Evolutionary conservation across 31 red algal genomes (phyloP).

Genomic region (Odonthalia washingtoniensis): DNA sequence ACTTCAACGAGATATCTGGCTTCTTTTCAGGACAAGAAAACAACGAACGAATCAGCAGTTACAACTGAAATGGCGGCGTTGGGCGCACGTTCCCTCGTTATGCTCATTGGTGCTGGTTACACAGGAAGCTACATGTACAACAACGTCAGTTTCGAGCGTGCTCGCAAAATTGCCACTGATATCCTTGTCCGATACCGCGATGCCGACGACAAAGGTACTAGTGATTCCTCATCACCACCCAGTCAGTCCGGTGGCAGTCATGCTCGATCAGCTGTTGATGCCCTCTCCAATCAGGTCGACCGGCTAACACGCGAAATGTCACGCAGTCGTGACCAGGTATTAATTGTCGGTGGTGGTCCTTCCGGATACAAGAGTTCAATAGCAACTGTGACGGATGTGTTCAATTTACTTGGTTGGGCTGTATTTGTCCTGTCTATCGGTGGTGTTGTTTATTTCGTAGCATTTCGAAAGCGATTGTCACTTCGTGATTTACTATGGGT

Average conservation of each 20-base stretch:
- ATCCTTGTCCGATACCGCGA: conserved; percentile 28
- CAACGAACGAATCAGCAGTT: too few relatives aligned
- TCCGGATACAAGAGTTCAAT: conserved; percentile 41
- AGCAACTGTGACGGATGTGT: conserved; percentile 49
- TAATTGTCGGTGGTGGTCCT: conserved; percentile 34
- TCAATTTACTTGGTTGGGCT: conserved; percentile 58
- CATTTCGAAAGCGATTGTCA: conserved; percentile 36
- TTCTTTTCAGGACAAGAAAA: too few relatives aligned
- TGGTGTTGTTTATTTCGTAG: conserved; percentile 55
- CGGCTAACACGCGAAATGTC: conserved; percentile 47
- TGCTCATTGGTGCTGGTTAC: conserved; percentile 64
- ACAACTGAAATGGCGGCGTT: conserved; percentile 61
- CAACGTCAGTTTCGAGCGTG: conserved; percentile 45
- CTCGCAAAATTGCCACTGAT: conserved; percentile 38
- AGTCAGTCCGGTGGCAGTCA: background rate
- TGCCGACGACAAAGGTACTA: background rate
- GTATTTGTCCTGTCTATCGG: conserved; percentile 45
- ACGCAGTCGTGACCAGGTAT: conserved; percentile 30
- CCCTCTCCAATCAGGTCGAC: conserved; percentile 44
- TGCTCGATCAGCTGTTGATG: background rate
- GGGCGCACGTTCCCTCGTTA: conserved; percentile 45
- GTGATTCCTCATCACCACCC: background rate
- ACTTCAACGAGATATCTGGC: too few relatives aligned
- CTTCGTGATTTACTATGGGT: conserved; percentile 66
- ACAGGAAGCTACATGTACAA: conserved; percentile 65